phyloP scores from a whole-genome alignment of 768 basidiomycete genomes.

The Lentinus tigrinus region DNA sequence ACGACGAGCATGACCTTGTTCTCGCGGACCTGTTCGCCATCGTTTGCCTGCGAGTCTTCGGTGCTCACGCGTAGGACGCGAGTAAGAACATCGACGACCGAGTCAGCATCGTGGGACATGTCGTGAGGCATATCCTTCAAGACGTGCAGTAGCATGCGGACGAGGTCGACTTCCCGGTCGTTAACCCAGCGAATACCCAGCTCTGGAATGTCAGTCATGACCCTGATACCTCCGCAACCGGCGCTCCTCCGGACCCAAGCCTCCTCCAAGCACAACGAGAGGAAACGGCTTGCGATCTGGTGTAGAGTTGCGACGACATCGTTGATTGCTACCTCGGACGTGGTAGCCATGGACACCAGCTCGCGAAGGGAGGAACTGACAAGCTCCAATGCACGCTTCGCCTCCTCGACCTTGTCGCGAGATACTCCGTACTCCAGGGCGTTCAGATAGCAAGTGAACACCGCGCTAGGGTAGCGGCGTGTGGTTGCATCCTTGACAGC shows the following conservation, averaged over 20 bases:
- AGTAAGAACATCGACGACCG: conserved; percentile 75
- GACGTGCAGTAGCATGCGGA: conserved; percentile 86
- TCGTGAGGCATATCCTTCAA: conserved; percentile 94
- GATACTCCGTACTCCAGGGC: conserved; percentile 76
- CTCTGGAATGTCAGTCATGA: conserved; percentile 70
- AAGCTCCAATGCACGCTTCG: conserved; percentile 55
- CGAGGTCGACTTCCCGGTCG: conserved; percentile 86
- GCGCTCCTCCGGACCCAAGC: conserved; percentile 89
- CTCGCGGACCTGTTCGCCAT: conserved; percentile 19
- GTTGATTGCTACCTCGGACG: conserved; percentile 44
- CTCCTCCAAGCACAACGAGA: conserved; percentile 86
- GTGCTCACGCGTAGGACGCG: conserved; percentile 64
- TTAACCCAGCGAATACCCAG: conserved; percentile 77
- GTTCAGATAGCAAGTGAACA: conserved; percentile 76
- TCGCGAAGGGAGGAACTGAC: conserved; percentile 65
- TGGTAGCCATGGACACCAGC: conserved; percentile 55
- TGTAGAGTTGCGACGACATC: conserved; percentile 72
- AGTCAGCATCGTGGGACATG: conserved; percentile 76
- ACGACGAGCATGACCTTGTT: conserved; percentile 67
- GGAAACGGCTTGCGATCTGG: conserved; percentile 81
- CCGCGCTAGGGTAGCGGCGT: conserved; percentile 53
- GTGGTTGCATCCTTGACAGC: conserved; percentile 51
- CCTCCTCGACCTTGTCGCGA: conserved; percentile 60
- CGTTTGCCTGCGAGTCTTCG: conserved; percentile 29
- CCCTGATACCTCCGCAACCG: conserved; percentile 81